Evolutionary conservation across 495 filamentous ascomycete genomes (phyloP), one percentile per base, ranked within the genome.

Genomic region (Talaromyces ruber): DNA sequence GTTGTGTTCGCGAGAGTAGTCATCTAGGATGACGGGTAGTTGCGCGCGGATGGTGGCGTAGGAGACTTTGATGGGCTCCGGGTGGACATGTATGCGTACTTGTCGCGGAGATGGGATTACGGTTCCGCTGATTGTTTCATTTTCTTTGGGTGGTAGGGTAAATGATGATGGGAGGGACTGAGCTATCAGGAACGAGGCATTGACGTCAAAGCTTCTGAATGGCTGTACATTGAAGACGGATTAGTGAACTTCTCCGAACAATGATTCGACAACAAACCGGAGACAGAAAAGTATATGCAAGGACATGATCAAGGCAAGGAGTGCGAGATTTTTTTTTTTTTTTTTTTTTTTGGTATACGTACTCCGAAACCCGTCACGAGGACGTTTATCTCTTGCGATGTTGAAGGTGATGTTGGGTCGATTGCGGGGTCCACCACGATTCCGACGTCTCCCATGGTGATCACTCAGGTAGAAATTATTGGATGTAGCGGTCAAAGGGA

Each of bases 291-390:
- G 28, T n/a, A 52, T 30, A 53, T 30, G 54, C 39, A 58, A 63
- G 45, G 55, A 30, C 11, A 37, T 26, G 64, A 63, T 64, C 60
- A 64, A 65, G 21, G 26, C 26, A 57, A 34, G 53, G 53, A 29
- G 29, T 28, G 25, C 16, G 11, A 12, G 26, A 2, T 30, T 34
- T 29, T n/a, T n/a, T n/a, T n/a, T n/a, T n/a, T n/a, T n/a, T n/a
- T n/a, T n/a, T n/a, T n/a, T n/a, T n/a, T n/a, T n/a, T n/a, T n/a
- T n/a, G n/a, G 54, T 57, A 45, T 77, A 76, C 85, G 70, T 78
- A 91, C 88, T 45, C 81, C 85, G 65, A 90, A 92, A 30, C 88
- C 88, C 16, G 88, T 91, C 62, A 92, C 80, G 50, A 90, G 70
- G 45, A 92, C 85, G 22, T 78, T 87, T 65, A 90, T 71, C 66